Evolutionary conservation across 164 flowering plant species (phyloP), one percentile per base, ranked within the genome.

Genomic region (Vitis rotundifolia): DNA sequence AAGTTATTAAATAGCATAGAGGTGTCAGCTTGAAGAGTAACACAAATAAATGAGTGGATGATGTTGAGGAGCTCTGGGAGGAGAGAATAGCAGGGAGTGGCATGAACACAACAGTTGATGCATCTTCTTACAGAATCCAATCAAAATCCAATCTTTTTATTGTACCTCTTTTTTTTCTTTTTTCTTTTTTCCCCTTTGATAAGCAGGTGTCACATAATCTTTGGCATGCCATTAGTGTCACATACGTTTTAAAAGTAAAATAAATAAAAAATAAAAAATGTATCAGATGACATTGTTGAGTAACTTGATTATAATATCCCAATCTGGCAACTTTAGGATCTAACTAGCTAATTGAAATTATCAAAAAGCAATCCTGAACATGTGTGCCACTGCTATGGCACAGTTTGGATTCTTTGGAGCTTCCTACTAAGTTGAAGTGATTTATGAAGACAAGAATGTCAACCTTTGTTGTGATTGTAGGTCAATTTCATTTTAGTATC

Each of bases 1-100:
- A 75, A 37, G 8, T 51, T 15, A 64, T 56, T 31, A 31, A 65
- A 65, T 28, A 59, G 31, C 7, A 64, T 11, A 62, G 67, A 53
- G 9, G 48, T 13, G 31, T 66, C 50, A 52, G n/a, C 49, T 66
- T 49, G 29, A 26, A 52, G 11, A 57, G 9, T 61, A 57, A 57
- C 9, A 18, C 26, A 15, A 47, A 59, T 13, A 14, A 49, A 57
- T n/a, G 26, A 12, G 26, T 52, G 22, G 5, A 64, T 19, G 12
- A 28, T n/a, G 50, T 64, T 3, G 22, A 47, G 1, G 29, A 22
- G 15, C 14, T 12, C 56, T 19, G 31, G 13, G 49, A 14, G 8
- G 12, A 18, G 15, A 47, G 59, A 65, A n/a, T 4, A 29, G 47
- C 19, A 18, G 44, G 6, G 11, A 26, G 29, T 11, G 49, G 11